phyloP scores from a whole-genome alignment of 2,329 filamentous ascomycete species.

The Aspergillus viridinutans region DNA sequence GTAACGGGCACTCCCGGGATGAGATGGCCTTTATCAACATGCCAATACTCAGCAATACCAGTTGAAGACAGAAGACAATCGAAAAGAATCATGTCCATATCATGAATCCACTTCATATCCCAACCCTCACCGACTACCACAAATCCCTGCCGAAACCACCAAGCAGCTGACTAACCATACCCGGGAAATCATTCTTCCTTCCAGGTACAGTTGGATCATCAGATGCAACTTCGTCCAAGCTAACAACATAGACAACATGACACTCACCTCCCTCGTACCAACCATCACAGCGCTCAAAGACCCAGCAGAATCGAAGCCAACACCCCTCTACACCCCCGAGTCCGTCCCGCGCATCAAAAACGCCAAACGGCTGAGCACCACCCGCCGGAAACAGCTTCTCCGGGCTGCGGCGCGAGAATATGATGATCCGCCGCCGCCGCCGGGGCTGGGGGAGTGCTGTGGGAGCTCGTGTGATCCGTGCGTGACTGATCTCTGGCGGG shows the following conservation, averaged over 20 bases:
- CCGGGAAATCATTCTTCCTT: background rate
- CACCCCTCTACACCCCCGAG: slow-evolving; percentile 21
- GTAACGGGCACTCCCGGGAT: background rate
- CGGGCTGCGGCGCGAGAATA: slow-evolving; percentile 25
- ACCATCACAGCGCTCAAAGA: background rate
- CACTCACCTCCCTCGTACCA: background rate
- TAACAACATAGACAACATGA: background rate
- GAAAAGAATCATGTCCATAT: no score
- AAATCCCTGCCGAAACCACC: no score
- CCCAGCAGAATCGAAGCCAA: slow-evolving; percentile 3
- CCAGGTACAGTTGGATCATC: background rate
- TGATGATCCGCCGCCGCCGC: slow-evolving; percentile 31
- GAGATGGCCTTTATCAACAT: background rate
- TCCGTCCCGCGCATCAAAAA: slow-evolving; percentile 26
- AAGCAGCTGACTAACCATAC: background rate
- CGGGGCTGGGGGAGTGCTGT: slow-evolving; percentile 31
- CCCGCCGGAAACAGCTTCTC: slow-evolving; percentile 31
- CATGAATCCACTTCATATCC: no score
- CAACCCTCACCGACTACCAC: no score
- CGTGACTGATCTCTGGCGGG: slow-evolving; percentile 32
- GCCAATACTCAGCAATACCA: no score
- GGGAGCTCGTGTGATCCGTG: slow-evolving; percentile 36
- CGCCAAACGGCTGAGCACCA: slow-evolving; percentile 26
- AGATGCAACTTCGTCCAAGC: no score
- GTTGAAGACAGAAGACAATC: no score